Conservation (phyloP, 73 alveolate species). For the Tetrahymena thermophila region DNA sequence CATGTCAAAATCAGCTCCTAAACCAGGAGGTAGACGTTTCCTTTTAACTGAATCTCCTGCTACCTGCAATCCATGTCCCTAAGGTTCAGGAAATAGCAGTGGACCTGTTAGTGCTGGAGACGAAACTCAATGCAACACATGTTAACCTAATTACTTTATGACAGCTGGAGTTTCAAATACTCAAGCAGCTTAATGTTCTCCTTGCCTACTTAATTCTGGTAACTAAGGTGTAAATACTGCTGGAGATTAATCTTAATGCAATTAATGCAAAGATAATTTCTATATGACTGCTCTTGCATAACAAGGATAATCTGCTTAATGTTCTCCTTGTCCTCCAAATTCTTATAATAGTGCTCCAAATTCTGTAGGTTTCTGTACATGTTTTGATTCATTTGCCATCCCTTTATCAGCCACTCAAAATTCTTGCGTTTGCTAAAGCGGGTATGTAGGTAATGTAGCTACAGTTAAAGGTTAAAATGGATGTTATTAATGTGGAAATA, state of each 20-base stretch:
- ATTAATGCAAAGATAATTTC: not conserved
- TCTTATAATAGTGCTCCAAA: not conserved
- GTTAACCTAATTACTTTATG: not conserved
- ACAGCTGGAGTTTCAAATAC: not conserved
- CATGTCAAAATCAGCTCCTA: not conserved
- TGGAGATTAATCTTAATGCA: not conserved
- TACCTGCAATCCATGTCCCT: not conserved
- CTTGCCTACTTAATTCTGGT: not conserved
- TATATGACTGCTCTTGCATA: not conserved
- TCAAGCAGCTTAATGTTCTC: not conserved
- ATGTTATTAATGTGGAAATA: not conserved
- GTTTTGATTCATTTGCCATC: not conserved
- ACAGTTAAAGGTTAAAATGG: not conserved
- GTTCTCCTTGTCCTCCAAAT: not conserved
- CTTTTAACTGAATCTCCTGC: not conserved
- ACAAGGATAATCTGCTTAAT: too few relatives aligned
- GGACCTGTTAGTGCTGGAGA: not conserved
- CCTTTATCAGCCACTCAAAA: not conserved
- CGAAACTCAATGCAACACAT: not conserved
- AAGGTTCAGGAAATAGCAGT: not conserved
- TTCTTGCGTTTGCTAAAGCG: not conserved
- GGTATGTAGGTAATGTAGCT: not conserved
- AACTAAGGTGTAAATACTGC: not conserved
- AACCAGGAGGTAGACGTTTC: not conserved
- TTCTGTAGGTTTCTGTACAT: not conserved